Conservation (phyloP, 768 basidiomycete genomes). For the Boletus rubroflammeus region DNA sequence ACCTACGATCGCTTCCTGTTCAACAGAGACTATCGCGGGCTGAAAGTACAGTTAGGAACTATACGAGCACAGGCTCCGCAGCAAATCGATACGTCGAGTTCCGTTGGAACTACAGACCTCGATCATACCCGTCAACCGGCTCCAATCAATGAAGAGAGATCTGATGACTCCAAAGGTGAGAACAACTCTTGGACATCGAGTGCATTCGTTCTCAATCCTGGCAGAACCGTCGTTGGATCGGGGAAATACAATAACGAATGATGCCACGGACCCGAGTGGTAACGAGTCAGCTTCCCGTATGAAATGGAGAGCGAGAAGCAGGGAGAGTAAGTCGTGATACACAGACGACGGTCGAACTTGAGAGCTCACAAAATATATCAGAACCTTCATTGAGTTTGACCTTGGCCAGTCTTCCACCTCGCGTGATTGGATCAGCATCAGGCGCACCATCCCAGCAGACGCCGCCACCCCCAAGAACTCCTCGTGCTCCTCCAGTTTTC, state of each 20-base stretch:
- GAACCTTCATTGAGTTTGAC: conserved; percentile 16
- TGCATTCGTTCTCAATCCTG: not conserved
- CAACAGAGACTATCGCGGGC: conserved; percentile 63
- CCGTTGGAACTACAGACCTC: not conserved
- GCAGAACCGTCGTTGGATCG: not conserved
- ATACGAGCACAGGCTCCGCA: conserved; percentile 38
- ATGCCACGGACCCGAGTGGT: not conserved
- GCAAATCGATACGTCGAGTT: conserved; percentile 15
- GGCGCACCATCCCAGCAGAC: conserved; percentile 16
- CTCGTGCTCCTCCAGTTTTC: conserved; percentile 9
- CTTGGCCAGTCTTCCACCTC: conserved; percentile 7
- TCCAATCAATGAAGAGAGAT: not conserved
- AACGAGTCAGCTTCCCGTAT: not conserved
- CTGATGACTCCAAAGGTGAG: not conserved
- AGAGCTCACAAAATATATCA: not conserved
- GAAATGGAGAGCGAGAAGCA: not conserved
- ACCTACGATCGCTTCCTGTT: not conserved
- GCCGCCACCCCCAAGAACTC: conserved; percentile 3
- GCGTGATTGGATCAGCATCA: conserved; percentile 4
- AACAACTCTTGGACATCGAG: not conserved
- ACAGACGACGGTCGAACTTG: too few species aligned
- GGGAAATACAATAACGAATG: not conserved
- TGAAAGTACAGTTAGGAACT: conserved; percentile 67
- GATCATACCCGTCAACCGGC: not conserved
- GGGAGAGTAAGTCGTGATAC: conserved; percentile 7